Evolutionary conservation across 2,329 filamentous ascomycete genomes (phyloP), one percentile per base, ranked within the genome.

Genomic region (Colletotrichum caudatum): DNA sequence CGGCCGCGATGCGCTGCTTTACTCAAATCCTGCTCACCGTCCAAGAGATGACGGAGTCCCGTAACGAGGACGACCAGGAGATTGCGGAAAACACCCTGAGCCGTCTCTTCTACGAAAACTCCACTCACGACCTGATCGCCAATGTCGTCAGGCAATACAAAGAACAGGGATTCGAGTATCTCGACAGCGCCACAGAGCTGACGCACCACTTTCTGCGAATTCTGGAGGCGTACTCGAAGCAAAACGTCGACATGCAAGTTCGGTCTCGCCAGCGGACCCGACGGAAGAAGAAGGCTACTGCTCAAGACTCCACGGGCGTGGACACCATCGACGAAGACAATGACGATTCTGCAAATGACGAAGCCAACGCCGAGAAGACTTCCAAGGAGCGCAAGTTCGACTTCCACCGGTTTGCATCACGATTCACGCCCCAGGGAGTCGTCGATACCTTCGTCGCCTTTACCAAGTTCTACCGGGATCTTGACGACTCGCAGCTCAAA

Each of bases 81-180:
- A 98, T 99, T 79, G 95, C 96, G 0, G 95, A 99, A 79, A 99
- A 99, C 76, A 98, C 97, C 16, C 90, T 97, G 64, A 97, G 93
- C 77, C 93, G 95, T 73, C 94, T 99, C n/a, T 99, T 99, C 80
- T 99, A 99, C 82, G 96, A 99, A 81, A 94, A 98, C 78, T 90
- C 93, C 0, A 98, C 95, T 0, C 95, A 99, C 77, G 95, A 99
- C 73, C 88, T 93, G 33, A 89, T 99, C 63, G 88, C 95, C 39
- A 89, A 91, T 71, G 93, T 98, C 64, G 86, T 95, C 1, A 88
- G 92, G 74, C 91, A 88, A n/a, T 98, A 97, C 83, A 97, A 97
- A 75, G 94, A 95, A 72, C 96, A 98, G 82, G 93, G 94, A 0
- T 96, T 98, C 76, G 93, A 94, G 66, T 99, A 98, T 76, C 87